phyloP scores from a whole-genome alignment of 139 green algal species.

The Closterium sp. region DNA sequence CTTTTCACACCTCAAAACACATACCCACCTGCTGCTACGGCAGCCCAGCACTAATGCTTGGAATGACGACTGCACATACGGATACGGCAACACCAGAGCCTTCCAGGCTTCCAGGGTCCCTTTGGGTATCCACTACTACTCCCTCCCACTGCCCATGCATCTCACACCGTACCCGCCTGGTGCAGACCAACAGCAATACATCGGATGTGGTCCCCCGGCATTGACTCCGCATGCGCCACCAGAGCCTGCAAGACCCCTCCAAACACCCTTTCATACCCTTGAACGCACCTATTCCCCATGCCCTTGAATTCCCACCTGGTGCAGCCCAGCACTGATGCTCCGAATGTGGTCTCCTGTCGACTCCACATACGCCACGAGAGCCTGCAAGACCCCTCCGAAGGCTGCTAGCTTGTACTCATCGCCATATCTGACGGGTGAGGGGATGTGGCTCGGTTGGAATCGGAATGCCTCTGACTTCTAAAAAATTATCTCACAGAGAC shows the following conservation, averaged over 20 bases:
- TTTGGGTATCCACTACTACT: too few species aligned
- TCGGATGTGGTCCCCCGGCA: neutral
- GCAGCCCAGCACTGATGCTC: slow-evolving; percentile 58
- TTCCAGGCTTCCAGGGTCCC: too few species aligned
- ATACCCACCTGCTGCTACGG: too few species aligned
- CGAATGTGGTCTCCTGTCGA: slow-evolving; percentile 54
- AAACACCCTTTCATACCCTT: neutral
- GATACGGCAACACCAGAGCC: too few species aligned
- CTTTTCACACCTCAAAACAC: too few species aligned
- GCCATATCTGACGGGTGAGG: slow-evolving; percentile 50
- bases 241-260: neutral
- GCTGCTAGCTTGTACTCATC: slow-evolving; percentile 67
- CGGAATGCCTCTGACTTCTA: too few species aligned
- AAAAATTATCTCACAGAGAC: too few species aligned
- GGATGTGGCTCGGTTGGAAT: too few species aligned
- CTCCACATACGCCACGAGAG: slow-evolving; percentile 56
- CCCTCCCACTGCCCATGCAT: too few species aligned
- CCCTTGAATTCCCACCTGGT: slow-evolving; percentile 26
- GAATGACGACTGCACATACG: too few species aligned
- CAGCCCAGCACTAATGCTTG: too few species aligned
- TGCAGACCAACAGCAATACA: neutral
- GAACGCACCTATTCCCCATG: neutral
- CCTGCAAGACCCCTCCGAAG: slow-evolving; percentile 69
- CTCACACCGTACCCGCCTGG: neutral
- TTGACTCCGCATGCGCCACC: neutral